phyloP scores from a whole-genome alignment of 2,329 filamentous ascomycete genomes.

The Tympanopsis confertula region DNA sequence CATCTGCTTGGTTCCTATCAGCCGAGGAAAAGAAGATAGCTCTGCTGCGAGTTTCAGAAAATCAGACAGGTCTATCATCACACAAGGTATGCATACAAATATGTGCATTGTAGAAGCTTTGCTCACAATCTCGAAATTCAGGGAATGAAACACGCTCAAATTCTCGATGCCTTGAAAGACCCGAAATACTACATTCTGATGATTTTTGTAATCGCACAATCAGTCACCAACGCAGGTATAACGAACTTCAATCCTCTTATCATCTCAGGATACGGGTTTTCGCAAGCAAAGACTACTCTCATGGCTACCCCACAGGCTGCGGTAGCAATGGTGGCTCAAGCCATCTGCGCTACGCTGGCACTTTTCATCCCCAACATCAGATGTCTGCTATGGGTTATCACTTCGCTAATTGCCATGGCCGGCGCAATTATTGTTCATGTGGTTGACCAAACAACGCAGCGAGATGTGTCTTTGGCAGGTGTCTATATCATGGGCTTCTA shows the following conservation, averaged over 20 bases:
- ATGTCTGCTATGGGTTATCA: conserved; percentile 16
- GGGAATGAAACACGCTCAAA: too few species aligned
- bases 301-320: conserved; percentile 19
- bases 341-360: conserved; percentile 9
- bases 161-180: conserved; percentile 9
- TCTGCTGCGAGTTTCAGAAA: conserved; percentile 5
- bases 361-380: conserved; percentile 15
- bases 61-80: conserved; percentile 5
- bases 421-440: conserved; percentile 14
- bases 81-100: background rate
- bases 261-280: conserved; percentile 37
- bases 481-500: conserved; percentile 21
- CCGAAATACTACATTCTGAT: conserved; percentile 14
- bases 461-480: conserved; percentile 14
- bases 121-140: conserved; percentile 7
- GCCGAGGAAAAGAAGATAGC: conserved; percentile 8
- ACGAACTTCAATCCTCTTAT: conserved; percentile 51
- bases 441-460: conserved; percentile 5
- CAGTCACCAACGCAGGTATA: conserved; percentile 58
- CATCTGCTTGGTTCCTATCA: conserved; percentile 10
- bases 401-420: conserved; percentile 10
- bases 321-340: conserved; percentile 15
- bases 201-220: conserved; percentile 37
- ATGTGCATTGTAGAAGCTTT: background rate
- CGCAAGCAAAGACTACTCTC: conserved; percentile 12